phyloP scores from a whole-genome alignment of 2,329 filamentous ascomycete species.

The Penicillium nordicum region DNA sequence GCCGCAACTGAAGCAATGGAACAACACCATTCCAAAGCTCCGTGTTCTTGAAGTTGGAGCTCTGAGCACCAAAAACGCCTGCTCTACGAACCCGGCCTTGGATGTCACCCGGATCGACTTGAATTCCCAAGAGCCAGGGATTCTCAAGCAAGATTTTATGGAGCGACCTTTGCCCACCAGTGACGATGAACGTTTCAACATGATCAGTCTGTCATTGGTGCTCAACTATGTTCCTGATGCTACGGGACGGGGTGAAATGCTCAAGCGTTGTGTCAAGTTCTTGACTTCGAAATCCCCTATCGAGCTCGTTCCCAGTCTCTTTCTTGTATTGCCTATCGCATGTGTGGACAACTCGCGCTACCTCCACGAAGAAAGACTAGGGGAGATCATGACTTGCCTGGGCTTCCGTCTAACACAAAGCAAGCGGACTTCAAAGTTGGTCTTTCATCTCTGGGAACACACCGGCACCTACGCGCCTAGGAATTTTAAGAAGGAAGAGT shows the following conservation, averaged over 20 bases:
- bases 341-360: slow-evolving; percentile 91
- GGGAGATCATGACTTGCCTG: slow-evolving; percentile 70
- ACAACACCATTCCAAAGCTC: slow-evolving; percentile 38
- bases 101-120: slow-evolving; percentile 82
- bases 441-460: slow-evolving; percentile 82
- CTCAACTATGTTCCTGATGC: slow-evolving; percentile 90
- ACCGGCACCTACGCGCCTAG: slow-evolving; percentile 28
- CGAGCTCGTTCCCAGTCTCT: slow-evolving; percentile 56
- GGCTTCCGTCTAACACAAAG: slow-evolving; percentile 65
- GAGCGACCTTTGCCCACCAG: slow-evolving; percentile 65
- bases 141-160: slow-evolving; percentile 93
- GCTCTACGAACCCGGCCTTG: slow-evolving; percentile 68
- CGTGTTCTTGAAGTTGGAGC: slow-evolving; percentile 86
- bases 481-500: slow-evolving; percentile 67
- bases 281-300: slow-evolving; percentile 45
- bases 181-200: slow-evolving; percentile 69
- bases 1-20: slow-evolving; percentile 26
- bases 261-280: slow-evolving; percentile 70
- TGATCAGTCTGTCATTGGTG: slow-evolving; percentile 88
- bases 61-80: slow-evolving; percentile 78
- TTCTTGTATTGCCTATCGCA: slow-evolving; percentile 83
- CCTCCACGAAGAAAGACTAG: slow-evolving; percentile 66
- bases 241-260: slow-evolving; percentile 74
- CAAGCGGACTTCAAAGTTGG: slow-evolving; percentile 77
- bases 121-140: slow-evolving; percentile 74